Base-by-base conservation (phyloP, 805 yeast genomes). In the Millerozyma miso region DNA sequence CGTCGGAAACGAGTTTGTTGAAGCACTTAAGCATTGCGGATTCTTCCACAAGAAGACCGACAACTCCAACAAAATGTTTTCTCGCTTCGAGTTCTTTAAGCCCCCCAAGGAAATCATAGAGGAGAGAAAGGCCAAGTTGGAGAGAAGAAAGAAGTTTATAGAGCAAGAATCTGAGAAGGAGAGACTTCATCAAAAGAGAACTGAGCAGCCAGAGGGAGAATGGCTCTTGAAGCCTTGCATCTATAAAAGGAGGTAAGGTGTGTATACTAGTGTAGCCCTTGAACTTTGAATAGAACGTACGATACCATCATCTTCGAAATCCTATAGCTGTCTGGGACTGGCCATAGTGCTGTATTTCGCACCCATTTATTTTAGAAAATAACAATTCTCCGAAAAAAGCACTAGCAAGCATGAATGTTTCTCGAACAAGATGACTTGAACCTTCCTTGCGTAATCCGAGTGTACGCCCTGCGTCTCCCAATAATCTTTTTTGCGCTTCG, bases 141-240 rank as follows among this genome's bases (percentile, higher is more conserved):
- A 80, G 54, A 71, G 82, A 59, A 80, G 71, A 56, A 74, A 74
- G 54, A 79, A 77, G 57, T 88, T 88, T 50, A 75, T 86, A 37
- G 96, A 88, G 54, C 74, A 73, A 26, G 88, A 83, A 42, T 67
- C 76, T 17, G 83, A 80, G 42, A 78, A 77, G 50, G 85, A 83
- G 48, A 69, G 76, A 43, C 66, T 85, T 26, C 80, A 79, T 44
- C 53, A 57, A 38, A 83, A 75, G 56, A 74, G 91, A 54, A 54
- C 59, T 8, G 63, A 68, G 44, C 56, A 53, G 2, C 82, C 91
- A 0, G 96, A 88, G 56, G 95, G 95, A 7, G 77, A 83, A 54
- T 88, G 96, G 95, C 67, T 91, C 45, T 72, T 93, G 51, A 93
- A 91, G 62, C 99, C 99, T 2, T 93, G 99, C 67, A 87, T 93